These are phyloP conservation scores for Melastoma malabathricum DNA, from an alignment of 345 rosid genomes.

Conservation along the genomic window DNA sequence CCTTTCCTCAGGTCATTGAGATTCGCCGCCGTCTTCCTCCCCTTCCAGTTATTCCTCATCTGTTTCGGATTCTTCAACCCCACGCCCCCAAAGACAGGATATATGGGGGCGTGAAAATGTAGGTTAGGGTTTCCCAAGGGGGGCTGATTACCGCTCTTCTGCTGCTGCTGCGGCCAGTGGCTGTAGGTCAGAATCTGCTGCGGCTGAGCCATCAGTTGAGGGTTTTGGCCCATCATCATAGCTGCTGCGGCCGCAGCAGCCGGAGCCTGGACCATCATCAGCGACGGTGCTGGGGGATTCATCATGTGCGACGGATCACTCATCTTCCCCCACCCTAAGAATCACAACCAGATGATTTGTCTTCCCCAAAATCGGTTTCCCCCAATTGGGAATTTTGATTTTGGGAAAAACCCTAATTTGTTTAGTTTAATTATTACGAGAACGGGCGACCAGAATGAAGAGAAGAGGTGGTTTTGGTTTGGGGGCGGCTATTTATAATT, in stretches of 20 bases:
- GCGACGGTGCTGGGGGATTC: constrained; percentile 10
- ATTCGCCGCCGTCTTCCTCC: constrained; percentile 29
- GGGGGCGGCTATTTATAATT: too few species aligned
- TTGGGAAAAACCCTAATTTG: too few species aligned
- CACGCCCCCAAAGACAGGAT: neutral
- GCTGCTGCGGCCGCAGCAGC: constrained; percentile 3
- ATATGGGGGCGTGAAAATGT: constrained; percentile 3
- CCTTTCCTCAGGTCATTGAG: constrained; percentile 11
- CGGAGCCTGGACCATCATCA: constrained; percentile 2
- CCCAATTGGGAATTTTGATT: too few species aligned
- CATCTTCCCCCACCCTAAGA: constrained; percentile 15
- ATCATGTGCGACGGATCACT: constrained; percentile 43
- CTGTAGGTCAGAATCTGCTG: constrained; percentile 28
- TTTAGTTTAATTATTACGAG: too few species aligned
- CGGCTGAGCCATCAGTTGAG: constrained; percentile 28
- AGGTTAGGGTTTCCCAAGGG: constrained; percentile 13
- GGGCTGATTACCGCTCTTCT: constrained; percentile 15
- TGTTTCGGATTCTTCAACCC: constrained; percentile 4
- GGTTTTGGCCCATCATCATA: constrained; percentile 31
- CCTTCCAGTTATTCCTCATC: constrained; percentile 58
- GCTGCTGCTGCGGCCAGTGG: constrained; percentile 25
- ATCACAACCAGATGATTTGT: too few species aligned
- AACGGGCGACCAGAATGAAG: too few species aligned
- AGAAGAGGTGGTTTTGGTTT: too few species aligned
- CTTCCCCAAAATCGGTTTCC: too few species aligned